Conservation (phyloP, 352 stramenopile species). For the Globisporangium sylvaticum region DNA sequence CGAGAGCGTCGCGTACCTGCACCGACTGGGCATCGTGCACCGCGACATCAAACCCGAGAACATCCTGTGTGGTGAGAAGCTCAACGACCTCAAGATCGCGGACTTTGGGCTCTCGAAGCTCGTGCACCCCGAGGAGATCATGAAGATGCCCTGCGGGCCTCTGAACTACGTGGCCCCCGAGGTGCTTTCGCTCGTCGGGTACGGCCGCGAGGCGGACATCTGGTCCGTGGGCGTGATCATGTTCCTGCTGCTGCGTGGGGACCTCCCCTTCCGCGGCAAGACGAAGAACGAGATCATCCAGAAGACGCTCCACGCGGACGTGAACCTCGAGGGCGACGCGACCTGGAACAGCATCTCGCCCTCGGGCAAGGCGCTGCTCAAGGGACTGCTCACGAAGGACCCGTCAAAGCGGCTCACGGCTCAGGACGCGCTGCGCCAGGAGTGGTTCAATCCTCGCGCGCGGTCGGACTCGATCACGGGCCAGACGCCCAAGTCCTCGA, state of each 20-base stretch:
- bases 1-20: constrained; percentile 89
- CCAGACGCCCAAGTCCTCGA: constrained; percentile 17
- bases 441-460: constrained; percentile 59
- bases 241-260: constrained; percentile 86
- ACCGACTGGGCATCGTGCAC: constrained; percentile 89
- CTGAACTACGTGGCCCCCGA: constrained; percentile 94
- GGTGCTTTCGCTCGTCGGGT: constrained; percentile 85
- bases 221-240: constrained; percentile 93
- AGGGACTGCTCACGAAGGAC: constrained; percentile 83
- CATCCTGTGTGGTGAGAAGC: constrained; percentile 84
- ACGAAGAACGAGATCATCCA: constrained; percentile 91
- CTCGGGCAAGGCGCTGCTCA: constrained; percentile 60
- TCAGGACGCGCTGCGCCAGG: constrained; percentile 69
- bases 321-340: constrained; percentile 71
- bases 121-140: constrained; percentile 88
- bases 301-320: constrained; percentile 83
- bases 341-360: constrained; percentile 56
- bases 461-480: constrained; percentile 16
- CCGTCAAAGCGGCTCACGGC: constrained; percentile 75
- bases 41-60: constrained; percentile 88
- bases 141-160: constrained; percentile 92
- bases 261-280: constrained; percentile 90
- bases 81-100: constrained; percentile 88
- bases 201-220: constrained; percentile 89
- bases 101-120: constrained; percentile 94